Base-by-base conservation (phyloP, 1,139 yeast species). In the Saccharomycopsis phalli region DNA sequence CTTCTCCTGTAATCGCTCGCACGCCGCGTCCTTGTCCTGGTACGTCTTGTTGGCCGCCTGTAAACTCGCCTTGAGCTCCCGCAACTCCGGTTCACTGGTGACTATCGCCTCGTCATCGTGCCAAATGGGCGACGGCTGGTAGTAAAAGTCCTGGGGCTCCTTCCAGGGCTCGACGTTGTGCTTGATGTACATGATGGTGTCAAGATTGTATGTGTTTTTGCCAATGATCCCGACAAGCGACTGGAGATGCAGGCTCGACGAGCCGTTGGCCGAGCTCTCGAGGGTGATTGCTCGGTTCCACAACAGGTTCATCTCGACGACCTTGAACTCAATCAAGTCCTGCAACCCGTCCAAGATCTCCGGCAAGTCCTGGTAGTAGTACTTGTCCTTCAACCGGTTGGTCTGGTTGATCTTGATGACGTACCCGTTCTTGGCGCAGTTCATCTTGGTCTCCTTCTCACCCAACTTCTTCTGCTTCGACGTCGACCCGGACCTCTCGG, bases 81-180 rank as follows among this genome's bases (percentile, higher is more conserved):
- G 69, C 49, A 86, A 65, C 51, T 86, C 71, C 31, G 74, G 78
- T 26, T 65, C 62, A 16, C 71, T 69, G 2, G 74, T 70, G 13
- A 78, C 66, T 63, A 91, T 75, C 36, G 74, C 66, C 49, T 87
- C 95, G 58, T 91, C 96, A 54, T 91, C 98, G 59, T 88, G 97
- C 98, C 98, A 93, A 37, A 93, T 81, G 26, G 88, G 78, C 31
- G 94, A 79, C 1, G 97, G 96, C 50, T 84, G 73, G 54, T 81
- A 93, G 50, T 74, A 71, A 55, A 81, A 84, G 59, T 91, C 97
- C 4, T 65, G 65, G 0, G 97, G 98, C 53, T 87, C 97, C 36
- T 68, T 66, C 96, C 96, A 91, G 18, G 63, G 65, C 27, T 69
- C 70, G 18, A 66, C 54, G 55, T 93, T 93, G 60, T 93, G 99